Evolutionary conservation across 169 alveolate species (phyloP).

Genomic region (Eimeria falciformis): DNA sequence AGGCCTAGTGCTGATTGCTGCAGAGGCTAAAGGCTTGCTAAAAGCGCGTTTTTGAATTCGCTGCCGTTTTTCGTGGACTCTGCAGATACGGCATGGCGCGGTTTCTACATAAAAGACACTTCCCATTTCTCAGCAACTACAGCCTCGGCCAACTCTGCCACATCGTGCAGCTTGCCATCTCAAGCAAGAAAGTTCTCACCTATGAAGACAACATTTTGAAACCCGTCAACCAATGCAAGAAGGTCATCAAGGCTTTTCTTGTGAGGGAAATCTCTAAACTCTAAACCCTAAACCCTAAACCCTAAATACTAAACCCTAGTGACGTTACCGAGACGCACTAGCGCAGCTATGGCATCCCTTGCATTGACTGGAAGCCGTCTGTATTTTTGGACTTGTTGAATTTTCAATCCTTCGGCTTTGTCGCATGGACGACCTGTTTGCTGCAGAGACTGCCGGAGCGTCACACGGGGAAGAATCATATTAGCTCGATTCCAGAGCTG

Average conservation of each 20-base stretch:
- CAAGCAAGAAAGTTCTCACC: constrained; percentile 76
- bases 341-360: background rate
- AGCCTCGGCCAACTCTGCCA: constrained; percentile 87
- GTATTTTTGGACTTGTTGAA: background rate
- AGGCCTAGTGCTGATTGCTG: too few relatives aligned
- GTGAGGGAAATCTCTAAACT: constrained; percentile 49
- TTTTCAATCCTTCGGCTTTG: background rate
- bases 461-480: constrained; percentile 64
- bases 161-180: constrained; percentile 86
- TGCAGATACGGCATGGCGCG: constrained; percentile 89
- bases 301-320: background rate
- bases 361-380: background rate
- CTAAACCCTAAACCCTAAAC: background rate
- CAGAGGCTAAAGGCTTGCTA: background rate
- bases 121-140: constrained; percentile 84
- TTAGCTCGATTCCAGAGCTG: constrained; percentile 78
- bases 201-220: constrained; percentile 80
- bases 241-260: constrained; percentile 77
- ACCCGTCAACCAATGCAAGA: constrained; percentile 80
- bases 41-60: background rate
- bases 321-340: background rate
- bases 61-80: background rate
- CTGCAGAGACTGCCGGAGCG: constrained; percentile 60
- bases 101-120: constrained; percentile 81
- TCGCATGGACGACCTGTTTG: background rate